Evolutionary conservation across 257 asterid genomes (phyloP), one percentile per base, ranked within the genome.

Genomic region (Capsicum chinense): DNA sequence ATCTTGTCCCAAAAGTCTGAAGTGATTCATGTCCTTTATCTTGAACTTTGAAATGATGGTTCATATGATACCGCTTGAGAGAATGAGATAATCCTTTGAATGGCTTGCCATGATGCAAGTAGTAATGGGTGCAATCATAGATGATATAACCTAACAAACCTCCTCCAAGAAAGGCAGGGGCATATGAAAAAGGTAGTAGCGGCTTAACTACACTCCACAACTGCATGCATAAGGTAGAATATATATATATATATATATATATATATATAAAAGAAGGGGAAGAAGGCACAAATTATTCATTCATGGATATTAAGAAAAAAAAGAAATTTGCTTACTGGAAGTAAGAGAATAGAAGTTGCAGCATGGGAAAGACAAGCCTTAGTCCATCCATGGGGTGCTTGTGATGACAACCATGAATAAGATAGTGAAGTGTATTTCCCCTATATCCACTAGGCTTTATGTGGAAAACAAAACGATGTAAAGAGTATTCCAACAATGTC

Each of bases 61-160:
- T 93, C 85, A 96, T 87, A 86, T 96, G 98, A 87, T 94, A 94
- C 88, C 88, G 94, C 99, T 93, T 94, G 85, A 94, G 98, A 73
- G 70, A 83, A 73, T 92, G 92, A 10, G 93, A 89, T 15, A 90
- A 37, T 71, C 89, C 88, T 35, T 87, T 89, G 84, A 91, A 88
- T 69, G 99, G 99, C 84, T 93, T 97, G 0, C 93, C 96, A 26
- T 95, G 98, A 90, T 95, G 99, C 90, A 95, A 85, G 71, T 93
- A 93, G 92, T 94, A 95, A 90, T 95, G 98, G 64, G 98, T 95
- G 15, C 92, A 93, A 7, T 95, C 99, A 73, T 95, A 95, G 88
- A 95, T 92, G 85, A 95, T 95, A 52, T 95, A 95, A 54, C 98
- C 98, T 10, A 95, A 89, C 50, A 95, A 88, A 79, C 93, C 93